phyloP scores from a whole-genome alignment of 305 asterid genomes.

The Solanum hybrid region DNA sequence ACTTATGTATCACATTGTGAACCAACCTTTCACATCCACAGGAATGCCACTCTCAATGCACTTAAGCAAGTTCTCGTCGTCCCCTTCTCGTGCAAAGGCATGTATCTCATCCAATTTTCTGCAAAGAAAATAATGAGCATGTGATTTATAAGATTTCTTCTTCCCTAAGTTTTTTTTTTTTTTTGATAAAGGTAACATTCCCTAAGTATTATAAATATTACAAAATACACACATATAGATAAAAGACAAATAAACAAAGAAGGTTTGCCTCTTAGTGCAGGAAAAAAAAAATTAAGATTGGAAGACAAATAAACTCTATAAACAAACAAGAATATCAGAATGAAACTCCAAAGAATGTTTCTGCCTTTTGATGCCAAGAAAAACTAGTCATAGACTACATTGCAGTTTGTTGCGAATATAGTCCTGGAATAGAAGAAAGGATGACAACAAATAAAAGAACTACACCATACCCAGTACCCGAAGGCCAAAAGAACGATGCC shows the following conservation, averaged over 20 bases:
- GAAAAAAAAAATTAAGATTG: background rate
- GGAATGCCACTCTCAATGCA: slow-evolving; percentile 66
- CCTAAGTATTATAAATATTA: background rate
- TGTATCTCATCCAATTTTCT: slow-evolving; percentile 75
- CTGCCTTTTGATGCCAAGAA: background rate
- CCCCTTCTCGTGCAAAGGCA: slow-evolving; percentile 77
- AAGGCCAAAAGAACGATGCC: background rate
- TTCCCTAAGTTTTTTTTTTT: too few species aligned
- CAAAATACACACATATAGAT: background rate
- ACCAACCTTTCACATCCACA: slow-evolving; percentile 57
- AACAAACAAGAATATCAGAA: background rate
- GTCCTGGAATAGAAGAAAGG: background rate
- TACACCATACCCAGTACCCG: background rate
- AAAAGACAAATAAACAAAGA: background rate
- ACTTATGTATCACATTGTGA: background rate
- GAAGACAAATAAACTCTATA: background rate
- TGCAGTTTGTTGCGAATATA: background rate
- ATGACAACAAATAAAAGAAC: background rate
- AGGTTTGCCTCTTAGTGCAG: background rate
- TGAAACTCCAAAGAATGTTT: background rate
- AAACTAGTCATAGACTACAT: background rate
- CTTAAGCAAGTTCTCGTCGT: slow-evolving; percentile 52
- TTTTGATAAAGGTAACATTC: too few species aligned
- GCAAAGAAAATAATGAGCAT: slow-evolving; percentile 11
- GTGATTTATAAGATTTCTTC: background rate